Conservation (phyloP, 2,329 filamentous ascomycete species). For the Trichoderma gracile region DNA sequence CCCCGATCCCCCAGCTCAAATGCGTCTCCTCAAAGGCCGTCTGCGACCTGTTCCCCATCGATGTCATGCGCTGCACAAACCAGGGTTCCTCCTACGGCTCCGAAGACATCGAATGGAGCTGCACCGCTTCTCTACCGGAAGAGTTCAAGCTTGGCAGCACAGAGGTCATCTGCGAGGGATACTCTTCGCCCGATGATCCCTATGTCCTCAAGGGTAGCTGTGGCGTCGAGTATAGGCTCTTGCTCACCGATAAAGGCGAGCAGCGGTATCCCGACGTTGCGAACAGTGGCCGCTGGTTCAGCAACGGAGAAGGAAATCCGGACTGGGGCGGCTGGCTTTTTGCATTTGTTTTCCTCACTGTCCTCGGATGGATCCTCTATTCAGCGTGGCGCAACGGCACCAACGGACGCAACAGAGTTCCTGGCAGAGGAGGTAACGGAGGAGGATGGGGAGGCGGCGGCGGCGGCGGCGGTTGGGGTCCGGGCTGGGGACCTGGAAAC, state of each 20-base stretch:
- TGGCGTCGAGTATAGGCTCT: conserved; percentile 82
- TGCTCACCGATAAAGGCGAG: conserved; percentile 76
- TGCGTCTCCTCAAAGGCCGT: conserved; percentile 68
- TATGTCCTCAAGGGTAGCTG: conserved; percentile 92
- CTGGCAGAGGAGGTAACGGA: conserved; percentile 30
- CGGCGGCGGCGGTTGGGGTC: conserved; percentile 45
- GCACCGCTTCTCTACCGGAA: conserved; percentile 62
- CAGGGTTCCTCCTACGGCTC: conserved; percentile 74
- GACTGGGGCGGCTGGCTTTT: conserved; percentile 54
- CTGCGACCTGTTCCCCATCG: conserved; percentile 70
- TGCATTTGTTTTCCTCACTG: conserved; percentile 59
- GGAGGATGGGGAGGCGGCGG: conserved; percentile 40
- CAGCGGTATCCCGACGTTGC: conserved; percentile 62
- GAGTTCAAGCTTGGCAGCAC: conserved; percentile 75
- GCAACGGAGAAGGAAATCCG: conserved; percentile 35
- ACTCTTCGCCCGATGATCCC: conserved; percentile 70
- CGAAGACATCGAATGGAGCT: conserved; percentile 90
- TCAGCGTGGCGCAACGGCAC: conserved; percentile 43
- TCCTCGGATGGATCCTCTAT: conserved; percentile 64
- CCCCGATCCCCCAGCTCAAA: conserved; percentile 74
- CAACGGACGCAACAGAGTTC: conserved; percentile 34
- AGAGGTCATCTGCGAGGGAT: conserved; percentile 92
- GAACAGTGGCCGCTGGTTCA: conserved; percentile 41
- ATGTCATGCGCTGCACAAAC: conserved; percentile 88
- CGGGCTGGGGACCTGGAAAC: conserved; percentile 44